Base-by-base conservation (phyloP, 2,329 filamentous ascomycete genomes). In the Colletotrichum lentis region DNA sequence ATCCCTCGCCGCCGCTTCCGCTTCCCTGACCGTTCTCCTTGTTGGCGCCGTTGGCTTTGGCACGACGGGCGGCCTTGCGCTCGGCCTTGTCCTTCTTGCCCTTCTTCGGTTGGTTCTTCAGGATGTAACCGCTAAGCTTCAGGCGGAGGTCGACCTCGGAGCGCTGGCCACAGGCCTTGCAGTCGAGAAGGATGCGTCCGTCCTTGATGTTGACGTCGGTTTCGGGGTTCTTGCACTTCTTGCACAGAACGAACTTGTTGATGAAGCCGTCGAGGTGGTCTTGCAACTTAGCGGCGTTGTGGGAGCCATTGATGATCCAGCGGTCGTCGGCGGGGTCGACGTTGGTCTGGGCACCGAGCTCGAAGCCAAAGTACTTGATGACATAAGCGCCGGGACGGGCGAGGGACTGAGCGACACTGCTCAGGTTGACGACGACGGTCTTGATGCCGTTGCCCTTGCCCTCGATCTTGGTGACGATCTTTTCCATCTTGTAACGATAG, bases 401-500 rank as follows among this genome's bases (percentile, higher is more conserved):
- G 74, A 99, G 89, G 71, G 95, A 96, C 77, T 92, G 86, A 75
- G 95, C 94, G 74, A 99, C 94, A 78, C 92, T 96, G 86, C 90
- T 93, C 78, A 99, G 84, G 83, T 99, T 99, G 87, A 97, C 93
- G 75, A 99, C 91, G 77, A 99, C 96, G 76, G 74, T 99, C 87
- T 99, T 99, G 89, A 99, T 99, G 79, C 96, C 96, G 85, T 99
- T 99, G 74, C 96, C 96, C 84, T 99, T 99, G 83, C 96, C 96
- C 85, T 99, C 96, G 76, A 99, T 96, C 88, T 99, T 99, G 81
- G 96, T 97, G 86, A 97, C 93, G 79, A 99, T 86, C 76, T 90
- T 91, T 85, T 98, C 96, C 96, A 99, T 99, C 90, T 99, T 99
- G 90, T 99, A 99, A 82, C 96, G 96, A 86, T 99, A 99, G 90